phyloP scores from a whole-genome alignment of 441 rosid genomes.

The Adansonia madagascariensis region DNA sequence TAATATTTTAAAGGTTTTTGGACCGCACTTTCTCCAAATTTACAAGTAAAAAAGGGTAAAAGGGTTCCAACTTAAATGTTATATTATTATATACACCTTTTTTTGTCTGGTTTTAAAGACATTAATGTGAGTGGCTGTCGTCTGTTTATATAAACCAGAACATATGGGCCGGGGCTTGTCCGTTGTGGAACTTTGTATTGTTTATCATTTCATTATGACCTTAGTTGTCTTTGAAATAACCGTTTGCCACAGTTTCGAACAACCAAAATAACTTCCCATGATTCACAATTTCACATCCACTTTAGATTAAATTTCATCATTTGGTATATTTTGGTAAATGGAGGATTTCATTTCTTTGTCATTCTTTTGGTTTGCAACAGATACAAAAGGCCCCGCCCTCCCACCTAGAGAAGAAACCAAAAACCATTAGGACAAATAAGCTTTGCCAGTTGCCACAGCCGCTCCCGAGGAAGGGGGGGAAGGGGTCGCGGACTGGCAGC shows the following conservation, averaged over 20 bases:
- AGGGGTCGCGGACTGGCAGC: too few relatives aligned
- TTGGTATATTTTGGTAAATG: neutral
- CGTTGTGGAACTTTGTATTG: conserved; percentile 10
- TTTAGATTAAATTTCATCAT: neutral
- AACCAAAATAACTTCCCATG: neutral
- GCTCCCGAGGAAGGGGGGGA: neutral
- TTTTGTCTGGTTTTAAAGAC: neutral
- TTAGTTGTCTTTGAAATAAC: neutral
- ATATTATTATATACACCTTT: neutral
- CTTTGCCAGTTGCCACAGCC: neutral
- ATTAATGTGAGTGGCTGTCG: too few relatives aligned
- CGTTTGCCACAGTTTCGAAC: neutral
- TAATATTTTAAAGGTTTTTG: too few relatives aligned
- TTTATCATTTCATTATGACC: conserved; percentile 3
- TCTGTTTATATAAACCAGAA: conserved; percentile 18
- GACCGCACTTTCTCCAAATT: too few relatives aligned
- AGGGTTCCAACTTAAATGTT: conserved; percentile 5
- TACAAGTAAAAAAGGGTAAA: too few relatives aligned
- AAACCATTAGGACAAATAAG: neutral
- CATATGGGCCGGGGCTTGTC: conserved; percentile 46
- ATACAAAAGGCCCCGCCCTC: neutral
- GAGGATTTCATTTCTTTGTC: neutral
- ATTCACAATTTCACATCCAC: neutral
- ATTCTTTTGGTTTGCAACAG: neutral
- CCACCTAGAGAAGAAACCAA: too few relatives aligned